Conservation (phyloP, 345 rosid genomes). For the Cardamine resedifolia region DNA sequence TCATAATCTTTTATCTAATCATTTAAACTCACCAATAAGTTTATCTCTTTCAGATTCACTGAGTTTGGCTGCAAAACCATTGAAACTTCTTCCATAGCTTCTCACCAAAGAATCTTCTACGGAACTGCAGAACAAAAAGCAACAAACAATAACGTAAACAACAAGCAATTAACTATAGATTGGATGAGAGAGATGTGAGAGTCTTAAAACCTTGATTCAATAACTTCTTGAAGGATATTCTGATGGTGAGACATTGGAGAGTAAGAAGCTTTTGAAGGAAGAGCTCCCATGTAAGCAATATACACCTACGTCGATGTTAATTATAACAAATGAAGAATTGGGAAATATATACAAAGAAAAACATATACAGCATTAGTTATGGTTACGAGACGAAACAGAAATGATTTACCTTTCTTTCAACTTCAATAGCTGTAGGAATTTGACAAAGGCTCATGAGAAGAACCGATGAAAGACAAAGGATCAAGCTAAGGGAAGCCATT, state of each 20-base stretch:
- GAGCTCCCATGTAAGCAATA: constrained; percentile 40
- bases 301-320: constrained; percentile 21
- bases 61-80: constrained; percentile 50
- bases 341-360: too few relatives aligned
- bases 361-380: not conserved
- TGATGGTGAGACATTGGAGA: constrained; percentile 37
- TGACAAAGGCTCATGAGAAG: constrained; percentile 20
- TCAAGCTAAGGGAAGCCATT: constrained; percentile 26
- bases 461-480: not conserved
- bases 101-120: constrained; percentile 29
- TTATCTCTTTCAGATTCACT: constrained; percentile 46
- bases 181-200: not conserved
- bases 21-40: constrained; percentile 41
- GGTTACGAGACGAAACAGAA: not conserved
- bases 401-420: constrained; percentile 27
- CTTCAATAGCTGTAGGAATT: constrained; percentile 8
- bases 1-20: not conserved
- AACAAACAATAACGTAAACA: constrained; percentile 6
- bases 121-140: constrained; percentile 18
- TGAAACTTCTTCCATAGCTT: constrained; percentile 45
- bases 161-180: not conserved
- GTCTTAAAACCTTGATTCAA: constrained; percentile 23
- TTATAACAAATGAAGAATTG: too few relatives aligned
- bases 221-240: constrained; percentile 32
- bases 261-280: constrained; percentile 24